Conservation (phyloP, 176 grass and related monocot species). For the Triticum timopheevii region DNA sequence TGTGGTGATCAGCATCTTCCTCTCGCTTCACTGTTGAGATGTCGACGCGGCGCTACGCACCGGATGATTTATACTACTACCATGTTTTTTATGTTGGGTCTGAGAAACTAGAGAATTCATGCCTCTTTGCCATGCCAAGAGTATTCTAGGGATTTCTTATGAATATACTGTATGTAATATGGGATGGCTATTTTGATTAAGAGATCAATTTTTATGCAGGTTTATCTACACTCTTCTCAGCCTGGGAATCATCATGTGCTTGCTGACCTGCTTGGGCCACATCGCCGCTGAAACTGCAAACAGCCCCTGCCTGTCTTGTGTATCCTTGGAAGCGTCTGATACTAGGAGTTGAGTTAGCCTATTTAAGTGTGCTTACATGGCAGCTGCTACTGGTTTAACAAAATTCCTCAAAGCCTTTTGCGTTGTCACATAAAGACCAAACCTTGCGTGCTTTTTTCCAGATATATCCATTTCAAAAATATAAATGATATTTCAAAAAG, state of each 20-base stretch:
- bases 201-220: slow-evolving; percentile 46
- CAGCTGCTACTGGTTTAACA: background rate
- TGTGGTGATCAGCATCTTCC: too few relatives aligned
- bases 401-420: background rate
- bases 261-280: slow-evolving; percentile 85
- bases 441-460: background rate
- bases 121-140: too few relatives aligned
- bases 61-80: too few relatives aligned
- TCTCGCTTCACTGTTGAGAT: too few relatives aligned
- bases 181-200: too few relatives aligned
- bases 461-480: background rate
- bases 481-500: background rate
- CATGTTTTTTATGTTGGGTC: too few relatives aligned
- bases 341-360: too few relatives aligned
- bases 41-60: too few relatives aligned
- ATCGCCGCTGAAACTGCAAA: slow-evolving; percentile 86
- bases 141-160: too few relatives aligned
- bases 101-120: too few relatives aligned
- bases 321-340: slow-evolving; percentile 56
- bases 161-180: too few relatives aligned
- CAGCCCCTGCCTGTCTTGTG: slow-evolving; percentile 76
- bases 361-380: too few relatives aligned
- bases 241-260: slow-evolving; percentile 63
- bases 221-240: slow-evolving; percentile 85
- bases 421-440: background rate